Evolutionary conservation across 1,284 basidiomycete genomes (phyloP).

Genomic region (Neonothopanus nambi): DNA sequence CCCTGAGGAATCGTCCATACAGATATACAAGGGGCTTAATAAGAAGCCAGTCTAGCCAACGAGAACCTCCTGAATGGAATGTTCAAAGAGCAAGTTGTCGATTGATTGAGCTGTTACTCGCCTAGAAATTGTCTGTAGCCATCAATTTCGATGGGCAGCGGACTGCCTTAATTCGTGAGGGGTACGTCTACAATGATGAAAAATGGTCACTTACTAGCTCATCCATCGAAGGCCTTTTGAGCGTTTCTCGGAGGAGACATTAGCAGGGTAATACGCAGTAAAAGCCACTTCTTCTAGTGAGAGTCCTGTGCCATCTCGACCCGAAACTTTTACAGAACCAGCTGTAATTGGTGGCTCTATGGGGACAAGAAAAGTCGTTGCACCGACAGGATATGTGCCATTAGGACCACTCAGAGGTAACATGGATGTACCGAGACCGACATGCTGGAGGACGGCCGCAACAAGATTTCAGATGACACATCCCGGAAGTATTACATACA

Average conservation of each 20-base stretch:
- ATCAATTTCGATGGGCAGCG: conserved; percentile 5
- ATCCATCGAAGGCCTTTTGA: conserved; percentile 52
- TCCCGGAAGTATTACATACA: too few species aligned
- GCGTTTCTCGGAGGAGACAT: conserved; percentile 25
- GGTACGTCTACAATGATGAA: background rate
- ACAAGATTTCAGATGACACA: too few species aligned
- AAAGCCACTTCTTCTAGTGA: conserved; percentile 57
- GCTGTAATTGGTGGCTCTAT: conserved; percentile 37
- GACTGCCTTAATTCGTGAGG: background rate
- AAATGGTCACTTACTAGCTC: conserved; percentile 21
- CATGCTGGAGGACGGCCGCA: background rate
- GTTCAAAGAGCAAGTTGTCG: background rate
- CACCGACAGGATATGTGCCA: conserved; percentile 53
- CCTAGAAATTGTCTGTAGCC: conserved; percentile 29
- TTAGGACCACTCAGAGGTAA: conserved; percentile 42
- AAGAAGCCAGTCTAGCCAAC: conserved; percentile 46
- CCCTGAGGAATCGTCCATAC: conserved; percentile 48
- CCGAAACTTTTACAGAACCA: conserved; percentile 41
- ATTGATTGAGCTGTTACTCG: background rate
- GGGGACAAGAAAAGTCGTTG: conserved; percentile 50
- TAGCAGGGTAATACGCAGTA: conserved; percentile 60
- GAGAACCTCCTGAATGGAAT: conserved; percentile 27
- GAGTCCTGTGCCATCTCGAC: conserved; percentile 39
- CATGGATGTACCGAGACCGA: conserved; percentile 23
- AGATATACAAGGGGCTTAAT: conserved; percentile 44